These are phyloP conservation scores for Chimonanthus salicifolius DNA, from an alignment of 164 flowering plant genomes.

Conservation along the genomic window DNA sequence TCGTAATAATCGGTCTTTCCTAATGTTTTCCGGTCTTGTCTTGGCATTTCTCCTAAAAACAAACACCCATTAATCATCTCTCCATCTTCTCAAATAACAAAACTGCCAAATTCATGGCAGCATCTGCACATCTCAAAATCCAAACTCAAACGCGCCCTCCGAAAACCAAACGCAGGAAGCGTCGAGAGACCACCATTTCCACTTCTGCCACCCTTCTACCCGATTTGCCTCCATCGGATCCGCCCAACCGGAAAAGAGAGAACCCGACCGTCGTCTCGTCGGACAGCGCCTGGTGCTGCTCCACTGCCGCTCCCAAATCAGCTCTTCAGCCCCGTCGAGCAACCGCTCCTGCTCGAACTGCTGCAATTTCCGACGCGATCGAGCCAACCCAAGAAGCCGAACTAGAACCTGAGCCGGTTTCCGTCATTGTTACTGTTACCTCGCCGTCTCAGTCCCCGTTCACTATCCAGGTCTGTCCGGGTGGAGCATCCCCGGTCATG, in stretches of 20 bases:
- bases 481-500: conserved; percentile 41
- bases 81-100: conserved; percentile 15
- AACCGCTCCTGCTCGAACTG: neutral
- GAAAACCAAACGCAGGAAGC: conserved; percentile 63
- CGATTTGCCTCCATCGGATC: conserved; percentile 10
- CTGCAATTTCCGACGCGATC: neutral
- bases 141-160: conserved; percentile 25
- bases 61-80: conserved; percentile 1
- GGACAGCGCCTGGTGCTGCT: conserved; percentile 46
- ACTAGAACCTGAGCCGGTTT: neutral
- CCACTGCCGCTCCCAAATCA: conserved; percentile 21
- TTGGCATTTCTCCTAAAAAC: neutral
- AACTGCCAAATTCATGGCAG: conserved; percentile 21
- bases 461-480: conserved; percentile 41
- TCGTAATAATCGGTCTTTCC: conserved; percentile 35
- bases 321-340: conserved; percentile 1
- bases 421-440: conserved; percentile 8
- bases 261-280: conserved; percentile 41
- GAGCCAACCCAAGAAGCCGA: neutral
- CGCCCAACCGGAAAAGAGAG: conserved; percentile 22
- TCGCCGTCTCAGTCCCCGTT: conserved; percentile 20
- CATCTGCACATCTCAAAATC: conserved; percentile 40
- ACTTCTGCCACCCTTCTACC: conserved; percentile 25
- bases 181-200: conserved; percentile 60
- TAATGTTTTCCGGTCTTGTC: neutral